These are phyloP conservation scores for Pyrenophora graminea DNA, from an alignment of 2,329 filamentous ascomycete species.

Conservation along the genomic window DNA sequence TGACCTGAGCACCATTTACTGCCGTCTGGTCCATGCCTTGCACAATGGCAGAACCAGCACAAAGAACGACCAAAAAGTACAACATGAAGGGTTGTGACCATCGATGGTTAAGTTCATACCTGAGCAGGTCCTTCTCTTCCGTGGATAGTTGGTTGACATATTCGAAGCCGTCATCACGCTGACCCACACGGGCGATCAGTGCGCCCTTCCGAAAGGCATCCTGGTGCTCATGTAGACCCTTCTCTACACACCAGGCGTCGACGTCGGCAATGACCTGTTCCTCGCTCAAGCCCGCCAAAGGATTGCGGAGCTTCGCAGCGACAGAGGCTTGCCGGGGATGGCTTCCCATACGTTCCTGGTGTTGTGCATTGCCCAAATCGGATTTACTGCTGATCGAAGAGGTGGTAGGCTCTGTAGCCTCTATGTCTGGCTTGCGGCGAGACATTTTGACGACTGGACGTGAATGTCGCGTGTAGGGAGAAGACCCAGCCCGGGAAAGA, in stretches of 20 bases:
- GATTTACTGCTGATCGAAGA: constrained; percentile 31
- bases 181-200: constrained; percentile 50
- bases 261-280: constrained; percentile 60
- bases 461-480: background rate
- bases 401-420: constrained; percentile 32
- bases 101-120: constrained; percentile 65
- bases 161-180: constrained; percentile 56
- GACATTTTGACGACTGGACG: constrained; percentile 22
- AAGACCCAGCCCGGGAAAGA: background rate
- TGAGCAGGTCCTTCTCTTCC: constrained; percentile 62
- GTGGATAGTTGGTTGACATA: constrained; percentile 55
- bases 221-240: constrained; percentile 54
- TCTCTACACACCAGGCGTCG: constrained; percentile 57
- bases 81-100: constrained; percentile 71
- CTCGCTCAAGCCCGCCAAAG: constrained; percentile 58
- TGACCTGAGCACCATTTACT: constrained; percentile 39
- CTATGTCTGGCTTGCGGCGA: constrained; percentile 31
- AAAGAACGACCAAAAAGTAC: constrained; percentile 68
- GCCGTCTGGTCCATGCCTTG: constrained; percentile 57
- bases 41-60: constrained; percentile 70
- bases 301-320: constrained; percentile 54
- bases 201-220: constrained; percentile 58
- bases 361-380: constrained; percentile 22
- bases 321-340: constrained; percentile 27
- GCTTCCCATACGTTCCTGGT: constrained; percentile 26